Base-by-base conservation (phyloP, 179 eudicot genomes). In the Carnegiea gigantea region DNA sequence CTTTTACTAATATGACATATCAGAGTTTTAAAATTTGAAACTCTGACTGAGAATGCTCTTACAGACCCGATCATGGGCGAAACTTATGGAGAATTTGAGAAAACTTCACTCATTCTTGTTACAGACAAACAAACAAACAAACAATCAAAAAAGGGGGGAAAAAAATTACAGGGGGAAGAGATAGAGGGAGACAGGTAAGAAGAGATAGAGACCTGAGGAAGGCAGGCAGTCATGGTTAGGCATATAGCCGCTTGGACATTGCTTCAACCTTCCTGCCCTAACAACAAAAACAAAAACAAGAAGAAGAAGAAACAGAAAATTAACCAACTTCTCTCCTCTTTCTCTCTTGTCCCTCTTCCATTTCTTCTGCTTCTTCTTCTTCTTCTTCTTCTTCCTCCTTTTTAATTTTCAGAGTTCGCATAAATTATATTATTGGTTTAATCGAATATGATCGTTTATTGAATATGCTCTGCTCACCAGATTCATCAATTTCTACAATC, bases 151-250 rank as follows among this genome's bases (percentile, higher is more conserved):
- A 20, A 1, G 6, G 51, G 30, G 36, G n/a, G 33, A 49, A 28
- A 70, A 33, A 17, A 26, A 71, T 59, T 59, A 80, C 79, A 81
- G 49, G 60, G 49, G 40, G 30, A 28, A 62, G 46, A 76, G 36
- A 33, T 0, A 62, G 10, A 4, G 5, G 40, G 51, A 46, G 1
- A 75, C 13, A 62, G 9, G 67, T 10, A 68, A 77, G 1, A 48
- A 24, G 62, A 49, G 70, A 73, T 28, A 26, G 33, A 74, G 44
- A 13, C 15, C 38, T 60, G 5, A 73, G 8, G 9, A 23, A 2
- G 62, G 62, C 30, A 23, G 9, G 17, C 51, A 74, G 85, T 51
- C 76, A 83, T 83, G 85, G 85, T 75, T 74, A 83, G 75, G 76
- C 51, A 77, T 20, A 43, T 20, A 24, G 49, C 76, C 82, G 75